Evolutionary conservation across 306 rosid species (phyloP), one percentile per base, ranked within the genome.

Genomic region (Dryas octopetala): DNA sequence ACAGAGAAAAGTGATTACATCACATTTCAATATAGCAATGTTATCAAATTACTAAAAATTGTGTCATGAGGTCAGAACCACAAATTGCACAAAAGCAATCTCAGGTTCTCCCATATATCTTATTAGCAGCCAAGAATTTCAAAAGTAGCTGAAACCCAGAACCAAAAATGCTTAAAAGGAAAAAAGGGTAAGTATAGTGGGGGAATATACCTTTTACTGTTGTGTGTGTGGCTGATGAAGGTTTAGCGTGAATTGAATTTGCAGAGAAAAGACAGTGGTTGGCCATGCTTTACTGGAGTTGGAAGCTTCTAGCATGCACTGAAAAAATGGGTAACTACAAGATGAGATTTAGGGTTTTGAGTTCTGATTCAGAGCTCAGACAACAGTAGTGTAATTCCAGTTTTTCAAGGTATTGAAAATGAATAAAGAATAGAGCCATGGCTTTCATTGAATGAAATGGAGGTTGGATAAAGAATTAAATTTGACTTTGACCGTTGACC

Each of bases 121-220:
- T 14, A 60, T 47, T 58, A 57, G 23, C 63, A 46, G n/a, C 77
- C 49, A 71, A 74, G 64, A 3, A 64, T 38, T 54, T 50, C 60
- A 17, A 38, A 28, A 14, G 46, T 43, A 58, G 54, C 55, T 60
- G 40, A 19, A 54, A 32, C 51, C 50, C 53, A 74, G 51, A 70
- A 8, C 43, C 65, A 26, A 58, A 43, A 14, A 9, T 4, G 1
- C 23, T 53, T 23, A 5, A 15, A 1, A 62, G 44, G 0, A 40
- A 7, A 32, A 14, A 73, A 46, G 0, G 9, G 6, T 10, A n/a
- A 47, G 14, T 2, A 40, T 0, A 17, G 16, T 26, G 26, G 32
- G 50, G 3, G 28, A 16, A 43, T 13, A 14, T 77, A 89, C 93
- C 88, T 74, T 68, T 80, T 17, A 68, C 88, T 74, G 65, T 80